A percentile compares a stretch with the other conserved stretches of the same genome.
Conservation (phyloP, 2,329 filamentous ascomycete genomes). For the Volutella citrinella region DNA sequence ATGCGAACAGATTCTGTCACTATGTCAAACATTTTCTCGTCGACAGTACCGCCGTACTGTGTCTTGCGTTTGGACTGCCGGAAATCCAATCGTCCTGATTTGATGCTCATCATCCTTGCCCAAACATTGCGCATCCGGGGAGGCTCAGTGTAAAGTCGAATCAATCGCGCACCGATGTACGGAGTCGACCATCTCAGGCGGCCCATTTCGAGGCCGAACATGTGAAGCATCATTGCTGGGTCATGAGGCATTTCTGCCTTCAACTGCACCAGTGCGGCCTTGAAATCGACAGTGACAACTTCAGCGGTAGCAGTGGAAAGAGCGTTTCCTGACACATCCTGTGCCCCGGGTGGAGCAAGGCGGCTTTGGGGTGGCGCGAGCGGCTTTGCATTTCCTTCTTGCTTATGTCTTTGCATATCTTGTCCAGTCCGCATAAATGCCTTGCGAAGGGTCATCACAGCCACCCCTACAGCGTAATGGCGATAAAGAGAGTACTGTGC, state of each 20-base stretch:
- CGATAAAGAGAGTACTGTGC: constrained; percentile 91
- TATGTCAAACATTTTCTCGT: constrained; percentile 82
- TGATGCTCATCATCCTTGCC: constrained; percentile 83
- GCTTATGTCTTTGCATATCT: constrained; percentile 35
- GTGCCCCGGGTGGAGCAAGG: constrained; percentile 36
- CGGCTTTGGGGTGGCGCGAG: constrained; percentile 26
- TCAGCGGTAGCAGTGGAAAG: constrained; percentile 48
- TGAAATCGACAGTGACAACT: constrained; percentile 77
- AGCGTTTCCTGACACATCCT: constrained; percentile 30
- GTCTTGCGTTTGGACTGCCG: constrained; percentile 72
- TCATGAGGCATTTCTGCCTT: constrained; percentile 88
- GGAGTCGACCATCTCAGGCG: constrained; percentile 85
- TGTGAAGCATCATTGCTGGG: constrained; percentile 86
- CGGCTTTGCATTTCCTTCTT: constrained; percentile 24
- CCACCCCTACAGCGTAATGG: constrained; percentile 86
- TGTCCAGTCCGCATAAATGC: constrained; percentile 59
- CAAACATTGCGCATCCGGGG: constrained; percentile 81
- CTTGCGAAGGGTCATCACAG: constrained; percentile 68
- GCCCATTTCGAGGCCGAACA: constrained; percentile 79
- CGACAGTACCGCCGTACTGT: constrained; percentile 52
- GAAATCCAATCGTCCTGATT: constrained; percentile 75
- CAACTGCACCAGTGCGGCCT: constrained; percentile 76
- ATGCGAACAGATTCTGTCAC: constrained; percentile 82
- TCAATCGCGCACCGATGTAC: constrained; percentile 71
- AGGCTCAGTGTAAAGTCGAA: constrained; percentile 83